phyloP scores from a whole-genome alignment of 2,329 filamentous ascomycete species.

The Arthrobotrys pseudoclavata region DNA sequence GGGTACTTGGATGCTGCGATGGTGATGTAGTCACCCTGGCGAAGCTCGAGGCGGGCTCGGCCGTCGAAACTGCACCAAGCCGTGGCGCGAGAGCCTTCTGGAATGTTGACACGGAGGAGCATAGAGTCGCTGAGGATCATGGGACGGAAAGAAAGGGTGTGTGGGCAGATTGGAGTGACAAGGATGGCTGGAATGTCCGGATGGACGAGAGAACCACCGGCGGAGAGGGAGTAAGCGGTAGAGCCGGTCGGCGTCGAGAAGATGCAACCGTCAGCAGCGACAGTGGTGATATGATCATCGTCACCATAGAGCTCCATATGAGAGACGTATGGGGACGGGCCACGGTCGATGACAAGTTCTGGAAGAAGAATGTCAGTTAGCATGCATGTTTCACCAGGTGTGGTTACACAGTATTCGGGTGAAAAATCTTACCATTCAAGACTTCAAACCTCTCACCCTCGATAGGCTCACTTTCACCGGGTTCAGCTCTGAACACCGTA shows the following conservation, averaged over 20 bases:
- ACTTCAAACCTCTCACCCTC: slow-evolving; percentile 98
- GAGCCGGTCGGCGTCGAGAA: slow-evolving; percentile 94
- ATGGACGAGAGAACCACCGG: slow-evolving; percentile 93
- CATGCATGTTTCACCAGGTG: slow-evolving; percentile 8
- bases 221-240: slow-evolving; percentile 95
- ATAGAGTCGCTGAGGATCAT: slow-evolving; percentile 98
- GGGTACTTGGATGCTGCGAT: slow-evolving; percentile 96
- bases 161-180: slow-evolving; percentile 95
- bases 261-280: slow-evolving; percentile 97
- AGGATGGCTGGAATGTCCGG: slow-evolving; percentile 97
- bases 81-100: slow-evolving; percentile 85
- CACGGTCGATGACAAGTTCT: slow-evolving; percentile 97
- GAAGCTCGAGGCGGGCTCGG: slow-evolving; percentile 92
- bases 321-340: slow-evolving; percentile 95
- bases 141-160: slow-evolving; percentile 94
- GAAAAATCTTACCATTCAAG: slow-evolving; percentile 74
- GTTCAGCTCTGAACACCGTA: slow-evolving; percentile 86
- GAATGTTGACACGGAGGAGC: slow-evolving; percentile 88
- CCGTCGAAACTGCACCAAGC: slow-evolving; percentile 98
- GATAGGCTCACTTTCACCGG: slow-evolving; percentile 74
- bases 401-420: slow-evolving; percentile 11
- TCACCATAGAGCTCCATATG: slow-evolving; percentile 97
- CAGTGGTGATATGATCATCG: slow-evolving; percentile 91
- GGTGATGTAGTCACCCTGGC: slow-evolving; percentile 93
- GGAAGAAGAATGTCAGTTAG: slow-evolving; percentile 35